These are phyloP conservation scores for Coemansia sp. DNA, from an alignment of 192 early-diverging fungal genomes.

Conservation along the genomic window DNA sequence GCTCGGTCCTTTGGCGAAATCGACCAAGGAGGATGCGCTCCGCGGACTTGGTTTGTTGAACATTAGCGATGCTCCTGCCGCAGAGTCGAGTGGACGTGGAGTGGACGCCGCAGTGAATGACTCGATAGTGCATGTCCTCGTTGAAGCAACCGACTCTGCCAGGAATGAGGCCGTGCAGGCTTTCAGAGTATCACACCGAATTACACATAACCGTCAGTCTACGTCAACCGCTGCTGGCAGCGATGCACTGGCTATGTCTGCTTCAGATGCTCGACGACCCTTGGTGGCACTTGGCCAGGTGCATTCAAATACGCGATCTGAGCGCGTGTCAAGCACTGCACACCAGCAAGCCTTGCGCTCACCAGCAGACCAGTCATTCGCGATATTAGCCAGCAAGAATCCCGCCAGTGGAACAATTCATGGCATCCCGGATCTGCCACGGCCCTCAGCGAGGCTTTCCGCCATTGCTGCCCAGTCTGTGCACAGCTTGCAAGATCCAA, in stretches of 20 bases:
- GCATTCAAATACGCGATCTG: neutral
- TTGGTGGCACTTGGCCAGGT: neutral
- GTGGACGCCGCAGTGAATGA: neutral
- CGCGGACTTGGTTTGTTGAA: slow-evolving; percentile 21
- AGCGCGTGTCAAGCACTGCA: neutral
- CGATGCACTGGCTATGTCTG: neutral
- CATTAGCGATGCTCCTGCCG: neutral
- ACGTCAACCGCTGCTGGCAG: neutral
- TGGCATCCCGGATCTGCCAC: neutral
- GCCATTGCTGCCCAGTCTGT: neutral
- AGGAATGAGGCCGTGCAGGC: neutral
- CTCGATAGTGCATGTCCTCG: neutral
- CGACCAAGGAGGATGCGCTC: slow-evolving; percentile 2
- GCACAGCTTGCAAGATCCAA: neutral
- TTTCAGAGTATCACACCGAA: slow-evolving; percentile 10
- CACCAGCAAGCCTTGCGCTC: neutral
- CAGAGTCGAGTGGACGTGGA: neutral
- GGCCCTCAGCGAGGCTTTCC: neutral
- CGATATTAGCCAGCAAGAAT: neutral
- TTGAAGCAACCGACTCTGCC: neutral
- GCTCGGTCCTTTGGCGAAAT: slow-evolving; percentile 5
- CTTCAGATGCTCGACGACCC: neutral
- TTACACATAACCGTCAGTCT: neutral
- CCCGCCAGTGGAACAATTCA: neutral
- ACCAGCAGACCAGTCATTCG: neutral